A percentile compares a stretch with the other conserved stretches of the same genome.
These are phyloP conservation scores for Fusarium sarcochroum DNA, from an alignment of 2,329 filamentous ascomycete genomes.

Conservation along the genomic window DNA sequence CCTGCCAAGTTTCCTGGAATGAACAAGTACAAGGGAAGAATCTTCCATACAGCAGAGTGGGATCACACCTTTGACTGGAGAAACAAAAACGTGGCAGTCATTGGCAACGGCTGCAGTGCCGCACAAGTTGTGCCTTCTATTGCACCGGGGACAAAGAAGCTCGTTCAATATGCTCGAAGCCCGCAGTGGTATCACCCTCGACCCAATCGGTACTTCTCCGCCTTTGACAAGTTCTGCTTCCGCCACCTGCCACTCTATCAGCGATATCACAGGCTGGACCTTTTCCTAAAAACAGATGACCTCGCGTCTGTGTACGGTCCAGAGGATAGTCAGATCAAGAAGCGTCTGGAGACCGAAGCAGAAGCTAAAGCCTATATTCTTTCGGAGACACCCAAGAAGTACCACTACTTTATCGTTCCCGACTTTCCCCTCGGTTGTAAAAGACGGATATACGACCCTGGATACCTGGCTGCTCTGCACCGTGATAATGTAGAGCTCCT, in stretches of 20 bases:
- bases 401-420: constrained; percentile 39
- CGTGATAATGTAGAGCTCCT: constrained; percentile 45
- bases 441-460: constrained; percentile 51
- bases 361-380: constrained; percentile 27
- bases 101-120: constrained; percentile 53
- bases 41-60: constrained; percentile 57
- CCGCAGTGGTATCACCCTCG: constrained; percentile 43
- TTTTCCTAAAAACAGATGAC: too few relatives aligned
- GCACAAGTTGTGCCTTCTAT: constrained; percentile 52
- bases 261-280: too few relatives aligned
- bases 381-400: constrained; percentile 42
- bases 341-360: constrained; percentile 36
- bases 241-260: constrained; percentile 44
- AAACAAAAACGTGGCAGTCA: constrained; percentile 55
- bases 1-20: constrained; percentile 50
- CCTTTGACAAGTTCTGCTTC: constrained; percentile 42
- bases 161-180: constrained; percentile 38
- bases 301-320: too few relatives aligned
- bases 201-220: constrained; percentile 32
- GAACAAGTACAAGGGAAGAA: constrained; percentile 52
- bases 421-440: constrained; percentile 51
- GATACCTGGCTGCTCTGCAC: constrained; percentile 48
- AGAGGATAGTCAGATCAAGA: too few relatives aligned
- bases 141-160: constrained; percentile 42
- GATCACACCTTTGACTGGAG: too few relatives aligned